Percentiles rank a stretch among this genome's conserved stretches.
phyloP scores from a whole-genome alignment of 208 protist genomes.

The Acanthamoeba quina region DNA sequence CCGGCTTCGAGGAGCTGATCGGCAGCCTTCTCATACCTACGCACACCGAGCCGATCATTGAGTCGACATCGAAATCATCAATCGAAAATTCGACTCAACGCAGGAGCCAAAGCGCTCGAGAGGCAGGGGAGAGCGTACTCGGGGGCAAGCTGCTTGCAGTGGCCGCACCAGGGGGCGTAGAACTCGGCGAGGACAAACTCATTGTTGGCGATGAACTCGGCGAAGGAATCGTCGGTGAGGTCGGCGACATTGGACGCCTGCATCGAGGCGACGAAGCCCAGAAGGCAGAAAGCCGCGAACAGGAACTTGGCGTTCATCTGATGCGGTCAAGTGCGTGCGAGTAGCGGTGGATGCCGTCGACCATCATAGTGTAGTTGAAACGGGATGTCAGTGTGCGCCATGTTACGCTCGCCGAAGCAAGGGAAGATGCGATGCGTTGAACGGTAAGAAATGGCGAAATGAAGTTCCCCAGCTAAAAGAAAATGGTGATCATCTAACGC shows the following conservation, averaged over 20 bases:
- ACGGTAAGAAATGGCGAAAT: too few relatives aligned
- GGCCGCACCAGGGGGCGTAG: conserved; percentile 78
- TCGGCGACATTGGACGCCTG: conserved; percentile 39
- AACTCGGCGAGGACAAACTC: conserved; percentile 74
- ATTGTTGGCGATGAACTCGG: conserved; percentile 10
- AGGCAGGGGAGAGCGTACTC: conserved; percentile 20
- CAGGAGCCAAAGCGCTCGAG: neutral
- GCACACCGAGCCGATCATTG: neutral
- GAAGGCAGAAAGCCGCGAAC: neutral
- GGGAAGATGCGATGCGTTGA: too few relatives aligned
- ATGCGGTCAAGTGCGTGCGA: too few relatives aligned
- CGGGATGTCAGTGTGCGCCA: too few relatives aligned
- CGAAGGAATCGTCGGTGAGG: conserved; percentile 19
- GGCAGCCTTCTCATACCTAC: conserved; percentile 72
- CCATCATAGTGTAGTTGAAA: too few relatives aligned
- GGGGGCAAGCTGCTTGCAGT: conserved; percentile 79
- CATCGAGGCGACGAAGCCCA: neutral
- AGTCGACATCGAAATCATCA: neutral
- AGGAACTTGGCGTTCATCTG: conserved; percentile 57
- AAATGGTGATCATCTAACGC: too few relatives aligned
- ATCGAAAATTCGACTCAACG: neutral
- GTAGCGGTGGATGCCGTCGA: too few relatives aligned
- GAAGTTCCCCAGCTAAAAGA: too few relatives aligned
- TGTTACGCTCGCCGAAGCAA: too few relatives aligned
- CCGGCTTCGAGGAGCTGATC: conserved; percentile 25